A percentile compares a stretch with the other conserved stretches of the same genome.
These are phyloP conservation scores for Fusarium austroafricanum DNA, from an alignment of 2,329 filamentous ascomycete species.

Conservation along the genomic window DNA sequence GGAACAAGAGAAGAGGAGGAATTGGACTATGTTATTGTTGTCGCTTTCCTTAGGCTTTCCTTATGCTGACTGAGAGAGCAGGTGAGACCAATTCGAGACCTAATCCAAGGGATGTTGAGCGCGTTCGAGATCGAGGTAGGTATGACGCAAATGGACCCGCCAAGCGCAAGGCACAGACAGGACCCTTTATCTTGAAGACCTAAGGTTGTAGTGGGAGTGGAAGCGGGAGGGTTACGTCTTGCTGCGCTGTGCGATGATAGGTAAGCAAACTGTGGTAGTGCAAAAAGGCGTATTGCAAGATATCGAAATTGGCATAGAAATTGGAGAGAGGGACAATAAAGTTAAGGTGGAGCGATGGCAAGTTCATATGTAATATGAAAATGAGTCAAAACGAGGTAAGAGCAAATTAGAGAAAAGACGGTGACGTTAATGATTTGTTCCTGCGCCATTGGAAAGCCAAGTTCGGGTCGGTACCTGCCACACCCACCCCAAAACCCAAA, in stretches of 20 bases:
- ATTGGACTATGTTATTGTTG: too few relatives aligned
- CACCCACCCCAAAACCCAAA: slow-evolving; percentile 16
- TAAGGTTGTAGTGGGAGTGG: slow-evolving; percentile 30
- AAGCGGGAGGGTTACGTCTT: slow-evolving; percentile 25
- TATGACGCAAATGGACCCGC: slow-evolving; percentile 46
- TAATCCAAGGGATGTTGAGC: slow-evolving; percentile 30
- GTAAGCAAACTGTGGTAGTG: not conserved
- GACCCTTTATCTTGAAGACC: slow-evolving; percentile 39
- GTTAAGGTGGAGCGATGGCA: slow-evolving; percentile 16
- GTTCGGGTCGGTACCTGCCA: slow-evolving; percentile 40
- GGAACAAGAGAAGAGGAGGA: too few relatives aligned
- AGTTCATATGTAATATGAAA: slow-evolving; percentile 22
- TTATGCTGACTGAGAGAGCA: slow-evolving; percentile 9
- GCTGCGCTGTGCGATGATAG: slow-evolving; percentile 19
- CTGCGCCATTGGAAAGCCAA: slow-evolving; percentile 28
- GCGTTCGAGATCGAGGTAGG: slow-evolving; percentile 30
- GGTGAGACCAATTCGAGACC: slow-evolving; percentile 23
- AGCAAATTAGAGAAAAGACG: slow-evolving; percentile 39
- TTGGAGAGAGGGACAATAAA: slow-evolving; percentile 8
- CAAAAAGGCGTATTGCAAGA: slow-evolving; percentile 5
- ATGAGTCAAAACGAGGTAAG: slow-evolving; percentile 41
- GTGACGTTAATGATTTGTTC: slow-evolving; percentile 43
- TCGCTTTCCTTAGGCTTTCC: too few relatives aligned
- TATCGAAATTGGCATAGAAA: slow-evolving; percentile 2
- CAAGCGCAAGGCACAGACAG: slow-evolving; percentile 42